Evolutionary conservation across 225 moss, liverwort and hornwort genomes (phyloP).

Genomic region (Anthoceros angustus): DNA sequence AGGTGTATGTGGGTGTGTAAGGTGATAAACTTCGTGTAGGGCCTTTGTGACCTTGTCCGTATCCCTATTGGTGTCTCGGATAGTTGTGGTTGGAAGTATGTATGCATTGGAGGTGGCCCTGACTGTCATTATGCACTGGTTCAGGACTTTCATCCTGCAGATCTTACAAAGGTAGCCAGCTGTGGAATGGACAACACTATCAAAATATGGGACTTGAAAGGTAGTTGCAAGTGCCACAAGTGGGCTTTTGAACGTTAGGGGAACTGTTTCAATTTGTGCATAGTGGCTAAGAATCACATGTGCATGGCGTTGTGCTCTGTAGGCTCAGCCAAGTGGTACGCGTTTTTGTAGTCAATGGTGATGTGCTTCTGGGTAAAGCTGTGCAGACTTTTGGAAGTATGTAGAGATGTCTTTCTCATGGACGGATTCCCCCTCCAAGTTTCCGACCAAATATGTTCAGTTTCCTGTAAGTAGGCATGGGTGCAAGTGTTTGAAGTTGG

Average conservation of each 20-base stretch:
- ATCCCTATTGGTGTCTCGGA: neutral
- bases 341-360: neutral
- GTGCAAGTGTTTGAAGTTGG: neutral
- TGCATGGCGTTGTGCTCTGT: neutral
- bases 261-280: no score
- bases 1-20: neutral
- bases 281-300: neutral
- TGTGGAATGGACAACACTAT: slow-evolving; percentile 99
- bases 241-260: no score
- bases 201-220: slow-evolving; percentile 93
- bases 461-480: slow-evolving; percentile 42
- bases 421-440: slow-evolving; percentile 70
- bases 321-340: neutral
- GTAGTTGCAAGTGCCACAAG: slow-evolving; percentile 6
- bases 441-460: slow-evolving; percentile 93
- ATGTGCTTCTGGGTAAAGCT: neutral
- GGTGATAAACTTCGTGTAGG: no score
- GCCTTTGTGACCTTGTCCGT: no score
- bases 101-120: neutral
- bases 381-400: slow-evolving; percentile 78
- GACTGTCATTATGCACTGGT: neutral
- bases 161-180: slow-evolving; percentile 70
- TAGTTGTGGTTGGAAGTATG: neutral
- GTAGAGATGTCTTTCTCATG: slow-evolving; percentile 93
- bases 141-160: slow-evolving; percentile 79